These are phyloP conservation scores for Yamadazyma membranifaciens DNA, from an alignment of 1,139 yeast genomes.

Conservation along the genomic window DNA sequence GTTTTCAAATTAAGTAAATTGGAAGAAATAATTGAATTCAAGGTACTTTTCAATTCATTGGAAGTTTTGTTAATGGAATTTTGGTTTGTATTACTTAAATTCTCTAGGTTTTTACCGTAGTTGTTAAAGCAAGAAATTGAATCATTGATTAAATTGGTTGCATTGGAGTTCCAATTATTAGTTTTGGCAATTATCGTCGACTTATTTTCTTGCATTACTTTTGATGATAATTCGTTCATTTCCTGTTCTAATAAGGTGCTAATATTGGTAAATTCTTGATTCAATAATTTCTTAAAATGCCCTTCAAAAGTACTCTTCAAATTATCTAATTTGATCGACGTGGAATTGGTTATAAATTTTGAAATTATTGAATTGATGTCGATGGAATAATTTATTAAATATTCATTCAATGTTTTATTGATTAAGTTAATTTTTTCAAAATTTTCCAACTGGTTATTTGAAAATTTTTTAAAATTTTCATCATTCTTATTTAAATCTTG, in stretches of 20 bases:
- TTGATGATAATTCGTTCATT: conserved; percentile 12
- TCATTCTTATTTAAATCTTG: conserved; percentile 13
- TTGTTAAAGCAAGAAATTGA: conserved; percentile 7
- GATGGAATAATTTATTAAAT: conserved; percentile 15
- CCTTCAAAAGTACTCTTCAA: conserved; percentile 8
- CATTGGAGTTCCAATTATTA: conserved; percentile 13
- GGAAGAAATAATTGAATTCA: conserved; percentile 8
- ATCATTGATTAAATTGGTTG: conserved; percentile 6
- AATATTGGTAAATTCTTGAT: conserved; percentile 10
- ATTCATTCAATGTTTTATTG: conserved; percentile 17
- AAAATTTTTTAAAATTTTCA: conserved; percentile 12
- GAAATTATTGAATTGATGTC: conserved; percentile 11
- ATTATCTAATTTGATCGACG: conserved; percentile 9
- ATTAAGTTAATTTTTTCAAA: conserved; percentile 12
- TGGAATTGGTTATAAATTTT: conserved; percentile 9
- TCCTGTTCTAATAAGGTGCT: conserved; percentile 13
- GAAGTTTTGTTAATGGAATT: conserved; percentile 10
- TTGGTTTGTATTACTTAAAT: conserved; percentile 7
- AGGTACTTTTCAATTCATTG: conserved; percentile 7
- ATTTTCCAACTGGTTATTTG: conserved; percentile 10
- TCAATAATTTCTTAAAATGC: conserved; percentile 9
- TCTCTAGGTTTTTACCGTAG: conserved; percentile 6
- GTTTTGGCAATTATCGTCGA: conserved; percentile 11
- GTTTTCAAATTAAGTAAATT: conserved; percentile 7
- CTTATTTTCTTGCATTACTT: conserved; percentile 12